Base-by-base conservation (phyloP, 208 protist species). In the Wallacemonas sp. region DNA sequence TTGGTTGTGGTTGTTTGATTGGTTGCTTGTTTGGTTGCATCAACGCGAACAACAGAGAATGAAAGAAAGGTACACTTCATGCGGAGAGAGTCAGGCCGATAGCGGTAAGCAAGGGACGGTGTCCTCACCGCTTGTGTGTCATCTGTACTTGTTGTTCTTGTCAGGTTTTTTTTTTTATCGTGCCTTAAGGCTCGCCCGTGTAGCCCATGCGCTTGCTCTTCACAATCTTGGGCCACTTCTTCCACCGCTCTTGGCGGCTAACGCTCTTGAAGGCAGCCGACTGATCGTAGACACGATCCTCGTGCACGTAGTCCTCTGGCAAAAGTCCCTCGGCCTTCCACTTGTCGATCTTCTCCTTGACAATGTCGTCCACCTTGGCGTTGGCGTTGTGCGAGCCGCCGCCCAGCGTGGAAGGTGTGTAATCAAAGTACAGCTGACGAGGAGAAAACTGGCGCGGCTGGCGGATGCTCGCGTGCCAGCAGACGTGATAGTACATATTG, bases 341-440 rank as follows among this genome's bases (percentile, higher is more conserved):
- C 70, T 92, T 89, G 29, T 94, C 84, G 67, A 96, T 94, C 72
- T 94, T 94, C 23, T 96, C 86, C 81, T 96, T 93, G 18, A 96
- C 85, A 66, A 96, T 93, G 49, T 92, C 89, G 14, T 96, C 88
- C 65, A 96, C 87, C 77, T 94, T 94, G 4, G 84, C 80, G 45
- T 91, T 93, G 18, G 84, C 45, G 50, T 79, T 86, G 63, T 92
- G 81, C 29, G 67, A 61, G 44, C 75, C 73, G 31, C 69, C 50
- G 32, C 71, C 70, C 8, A 92, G 39, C 8, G 83, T 74, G 28
- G 91, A 93, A 11, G 91, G 91, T 32, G 72, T 79, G 76, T 96
- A 91, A 72, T 96, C 91, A 77, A 96, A 96, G 76, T 94, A 96
- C 36, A 92, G 77, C 79, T 94, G 88, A 8, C 91, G 76, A 20